phyloP scores from a whole-genome alignment of 495 filamentous ascomycete genomes.

The Hypoxylon subgilvum region DNA sequence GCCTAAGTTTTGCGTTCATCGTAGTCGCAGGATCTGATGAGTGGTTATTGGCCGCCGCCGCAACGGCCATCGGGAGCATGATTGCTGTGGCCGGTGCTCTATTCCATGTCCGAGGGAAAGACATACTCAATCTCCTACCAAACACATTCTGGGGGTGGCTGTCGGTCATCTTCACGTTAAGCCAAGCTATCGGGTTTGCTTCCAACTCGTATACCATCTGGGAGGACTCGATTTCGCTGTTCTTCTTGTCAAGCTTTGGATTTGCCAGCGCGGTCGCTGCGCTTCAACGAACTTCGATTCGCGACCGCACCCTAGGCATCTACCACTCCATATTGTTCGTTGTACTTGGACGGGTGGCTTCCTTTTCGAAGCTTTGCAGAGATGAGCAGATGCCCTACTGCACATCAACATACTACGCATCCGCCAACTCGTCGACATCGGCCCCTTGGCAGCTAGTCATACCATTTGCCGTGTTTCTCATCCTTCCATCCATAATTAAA shows the following conservation, averaged over 20 bases:
- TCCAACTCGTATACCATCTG: constrained; percentile 99
- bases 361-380: constrained; percentile 89
- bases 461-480: constrained; percentile 72
- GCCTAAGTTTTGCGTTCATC: constrained; percentile 27
- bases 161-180: constrained; percentile 76
- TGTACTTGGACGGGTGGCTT: constrained; percentile 78
- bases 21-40: constrained; percentile 41
- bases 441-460: constrained; percentile 87
- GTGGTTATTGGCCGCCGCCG: constrained; percentile 47
- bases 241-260: constrained; percentile 89
- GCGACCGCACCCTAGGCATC: constrained; percentile 73
- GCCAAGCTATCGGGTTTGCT: constrained; percentile 87
- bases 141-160: constrained; percentile 87
- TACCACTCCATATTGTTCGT: constrained; percentile 87
- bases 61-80: constrained; percentile 68
- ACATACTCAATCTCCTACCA: constrained; percentile 68
- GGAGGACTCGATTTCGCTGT: constrained; percentile 95
- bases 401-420: constrained; percentile 93
- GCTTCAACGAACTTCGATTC: constrained; percentile 65
- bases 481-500: constrained; percentile 79
- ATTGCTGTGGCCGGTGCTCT: constrained; percentile 64
- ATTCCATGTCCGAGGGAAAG: constrained; percentile 51
- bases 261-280: constrained; percentile 73
- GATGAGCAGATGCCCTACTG: constrained; percentile 99
- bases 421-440: constrained; percentile 87